Base-by-base conservation (phyloP, 495 filamentous ascomycete species). In the Bombardia bombarda region DNA sequence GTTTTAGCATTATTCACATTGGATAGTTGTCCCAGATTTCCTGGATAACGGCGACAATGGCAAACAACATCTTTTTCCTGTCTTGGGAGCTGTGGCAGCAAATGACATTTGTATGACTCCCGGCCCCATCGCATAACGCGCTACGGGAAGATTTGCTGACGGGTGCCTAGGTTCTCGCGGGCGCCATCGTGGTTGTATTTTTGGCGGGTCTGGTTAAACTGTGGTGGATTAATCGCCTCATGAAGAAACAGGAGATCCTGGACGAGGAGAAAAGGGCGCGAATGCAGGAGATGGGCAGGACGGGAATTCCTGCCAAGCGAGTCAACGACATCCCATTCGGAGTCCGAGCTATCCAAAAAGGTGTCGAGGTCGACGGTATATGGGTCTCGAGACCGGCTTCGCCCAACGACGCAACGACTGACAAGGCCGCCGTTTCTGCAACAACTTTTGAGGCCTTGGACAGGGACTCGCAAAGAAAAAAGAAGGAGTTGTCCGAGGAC, bases 31-130 rank as follows among this genome's bases (percentile, higher is more conserved):
- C 43, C 17, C 42, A 7, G 10, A 16, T 41, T 10, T 12, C n/a
- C n/a, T n/a, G n/a, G n/a, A n/a, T n/a, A n/a, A n/a, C n/a, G n/a
- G n/a, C n/a, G n/a, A 53, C 49, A 22, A 58, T 60, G 55, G 46
- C 45, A 23, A 42, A 35, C 38, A 40, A 32, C n/a, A 46, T 43
- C 26, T 95, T 96, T 67, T 95, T 90, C 68, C 54, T 67, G 30
- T 71, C 65, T 28, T 95, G 89, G 90, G 59, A 73, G 49, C 63
- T 92, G 54, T 97, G 90, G 90, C 78, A 93, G 74, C 83, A 95
- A 73, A 75, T 95, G 79, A 82, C 77, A 47, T 82, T 95, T 66
- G 90, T 96, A 70, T 66, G 86, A 74, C 19, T 24, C 22, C 25
- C 37, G 28, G 30, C 41, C 32, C 40, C 8, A 17, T 45, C 33